These are phyloP conservation scores for Sporothrix globosa DNA, from an alignment of 2,329 filamentous ascomycete genomes.

Conservation along the genomic window DNA sequence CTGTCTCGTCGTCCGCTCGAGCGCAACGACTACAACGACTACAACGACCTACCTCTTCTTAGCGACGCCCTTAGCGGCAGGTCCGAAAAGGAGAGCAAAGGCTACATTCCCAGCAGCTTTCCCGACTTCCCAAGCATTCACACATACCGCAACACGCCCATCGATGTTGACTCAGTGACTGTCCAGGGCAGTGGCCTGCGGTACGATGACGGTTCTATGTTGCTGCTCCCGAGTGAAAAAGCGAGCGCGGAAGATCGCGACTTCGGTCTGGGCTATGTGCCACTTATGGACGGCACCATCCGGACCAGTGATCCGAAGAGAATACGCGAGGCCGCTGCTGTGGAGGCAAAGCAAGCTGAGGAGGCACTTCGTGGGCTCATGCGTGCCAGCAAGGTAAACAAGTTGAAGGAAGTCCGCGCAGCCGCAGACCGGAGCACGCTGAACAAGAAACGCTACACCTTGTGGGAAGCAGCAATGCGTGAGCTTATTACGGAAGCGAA, in stretches of 20 bases:
- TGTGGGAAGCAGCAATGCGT: constrained; percentile 66
- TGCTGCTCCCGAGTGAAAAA: constrained; percentile 33
- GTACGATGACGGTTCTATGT: constrained; percentile 40
- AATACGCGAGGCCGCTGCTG: constrained; percentile 62
- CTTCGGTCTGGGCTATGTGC: constrained; percentile 17
- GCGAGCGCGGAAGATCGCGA: constrained; percentile 42
- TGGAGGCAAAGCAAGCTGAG: constrained; percentile 64
- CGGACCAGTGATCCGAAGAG: constrained; percentile 53
- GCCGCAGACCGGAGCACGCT: constrained; percentile 57
- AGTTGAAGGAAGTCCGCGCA: constrained; percentile 65
- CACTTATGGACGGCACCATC: not conserved
- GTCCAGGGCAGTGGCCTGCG: constrained; percentile 39
- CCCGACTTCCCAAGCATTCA: constrained; percentile 67
- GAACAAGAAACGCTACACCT: constrained; percentile 59
- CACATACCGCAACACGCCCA: constrained; percentile 64
- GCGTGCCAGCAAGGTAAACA: constrained; percentile 65
- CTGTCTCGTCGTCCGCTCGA: not conserved
- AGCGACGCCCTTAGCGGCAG: constrained; percentile 62
- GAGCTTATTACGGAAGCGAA: constrained; percentile 49
- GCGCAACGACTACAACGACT: not conserved
- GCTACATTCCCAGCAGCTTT: constrained; percentile 62
- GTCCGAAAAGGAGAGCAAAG: constrained; percentile 57
- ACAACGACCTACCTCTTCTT: constrained; percentile 49
- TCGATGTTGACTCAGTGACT: constrained; percentile 45
- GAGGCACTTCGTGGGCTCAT: constrained; percentile 63